Evolutionary conservation across 2,329 filamentous ascomycete species (phyloP), one percentile per base, ranked within the genome.

Genomic region (Colletotrichum kahawae): DNA sequence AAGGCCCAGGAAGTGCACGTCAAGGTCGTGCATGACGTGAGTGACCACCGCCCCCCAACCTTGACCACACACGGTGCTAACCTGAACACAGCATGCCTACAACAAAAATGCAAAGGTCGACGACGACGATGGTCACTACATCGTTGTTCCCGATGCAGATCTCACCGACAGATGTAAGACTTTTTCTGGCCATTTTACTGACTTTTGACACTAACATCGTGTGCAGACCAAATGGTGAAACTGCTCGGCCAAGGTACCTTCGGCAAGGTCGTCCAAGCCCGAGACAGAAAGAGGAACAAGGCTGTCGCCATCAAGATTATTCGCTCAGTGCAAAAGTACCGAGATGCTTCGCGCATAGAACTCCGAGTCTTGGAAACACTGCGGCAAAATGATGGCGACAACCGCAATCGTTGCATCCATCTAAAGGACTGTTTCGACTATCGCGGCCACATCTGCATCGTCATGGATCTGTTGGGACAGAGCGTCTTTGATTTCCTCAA

Each of bases 401-500:
- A 99, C 84, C 92, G 95, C 74, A 98, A 99, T 83, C 94, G 96
- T 78, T 99, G 97, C 86, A 99, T 99, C 78, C 97, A 99, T 83
- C 88, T 99, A 54, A 92, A 96, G 54, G 97, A 99, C 81, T 98
- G 95, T 84, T 99, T 99, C 85, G 97, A 99, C 85, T 99, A 95
- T 86, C 92, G 96, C 63, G 97, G 97, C 72, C 97, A 99, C 82
- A 98, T 99, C 79, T 99, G 97, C 88, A 93, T 93, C 75, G 92
- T 93, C 70, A 93, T 92, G 91, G 91, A 93, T 78, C 85, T 93
- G 5, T 91, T 98, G 36, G 96, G 96, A 63, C 96, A 98, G 82
- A 98, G 96, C 80, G 96, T 99, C 67, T 99, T 99, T 83, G 97
- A 99, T 85, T 99, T 99, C 80, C 89, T 99, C 63, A 99, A 99